Percentiles rank a stretch among this genome's conserved stretches.
Conservation (phyloP, 441 rosid species). For the Dalechampia spathulata region DNA sequence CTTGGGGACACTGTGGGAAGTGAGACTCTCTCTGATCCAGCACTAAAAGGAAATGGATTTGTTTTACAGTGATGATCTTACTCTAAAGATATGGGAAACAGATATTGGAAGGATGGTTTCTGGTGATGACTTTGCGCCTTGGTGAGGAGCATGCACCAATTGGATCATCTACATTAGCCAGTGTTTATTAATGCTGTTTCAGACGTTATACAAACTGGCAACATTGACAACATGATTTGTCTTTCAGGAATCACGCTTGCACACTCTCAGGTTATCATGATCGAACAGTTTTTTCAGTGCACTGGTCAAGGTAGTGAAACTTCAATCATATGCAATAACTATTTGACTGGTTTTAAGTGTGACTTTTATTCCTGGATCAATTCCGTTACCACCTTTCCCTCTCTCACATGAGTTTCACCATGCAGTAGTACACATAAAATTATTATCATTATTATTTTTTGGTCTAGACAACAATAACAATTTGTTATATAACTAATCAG, state of each 20-base stretch:
- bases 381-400: background rate
- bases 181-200: background rate
- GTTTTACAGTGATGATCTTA: conserved; percentile 86
- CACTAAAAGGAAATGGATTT: conserved; percentile 11
- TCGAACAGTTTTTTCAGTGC: conserved; percentile 84
- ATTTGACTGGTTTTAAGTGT: conserved; percentile 1
- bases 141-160: conserved; percentile 44
- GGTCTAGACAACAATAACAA: too few relatives aligned
- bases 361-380: background rate
- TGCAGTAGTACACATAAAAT: background rate
- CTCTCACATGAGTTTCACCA: background rate
- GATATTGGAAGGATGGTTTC: conserved; percentile 48
- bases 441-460: background rate
- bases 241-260: conserved; percentile 73
- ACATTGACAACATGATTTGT: conserved; percentile 11
- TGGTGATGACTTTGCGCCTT: conserved; percentile 64
- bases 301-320: conserved; percentile 79
- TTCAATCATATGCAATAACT: conserved; percentile 4
- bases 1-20: conserved; percentile 1
- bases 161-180: conserved; percentile 11
- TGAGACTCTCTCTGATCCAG: background rate
- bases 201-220: background rate
- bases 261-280: conserved; percentile 94
- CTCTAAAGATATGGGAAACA: conserved; percentile 76
- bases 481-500: too few relatives aligned